Conservation (phyloP, 345 rosid genomes). For the Streptanthus diversifolius region DNA sequence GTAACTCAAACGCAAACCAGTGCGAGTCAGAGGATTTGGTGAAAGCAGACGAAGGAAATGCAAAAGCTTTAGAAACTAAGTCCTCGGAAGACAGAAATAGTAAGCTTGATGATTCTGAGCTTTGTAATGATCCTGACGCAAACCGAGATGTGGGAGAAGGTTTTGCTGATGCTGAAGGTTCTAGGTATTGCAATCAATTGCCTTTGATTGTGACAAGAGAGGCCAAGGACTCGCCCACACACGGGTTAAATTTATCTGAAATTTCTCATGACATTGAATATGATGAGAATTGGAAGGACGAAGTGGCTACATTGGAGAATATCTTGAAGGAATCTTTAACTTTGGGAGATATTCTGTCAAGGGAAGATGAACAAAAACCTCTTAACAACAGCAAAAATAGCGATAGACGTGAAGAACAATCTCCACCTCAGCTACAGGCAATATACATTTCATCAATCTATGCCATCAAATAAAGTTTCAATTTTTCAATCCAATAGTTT, state of each 20-base stretch:
- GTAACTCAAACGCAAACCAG: constrained; percentile 21
- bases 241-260: constrained; percentile 8
- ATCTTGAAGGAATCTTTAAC: constrained; percentile 30
- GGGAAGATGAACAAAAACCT: constrained; percentile 21
- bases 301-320: constrained; percentile 14
- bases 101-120: constrained; percentile 11
- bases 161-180: constrained; percentile 25
- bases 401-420: constrained; percentile 29
- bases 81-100: background rate
- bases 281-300: constrained; percentile 14
- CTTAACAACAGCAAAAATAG: background rate
- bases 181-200: constrained; percentile 12
- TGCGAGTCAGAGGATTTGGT: constrained; percentile 18
- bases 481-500: background rate
- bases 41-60: background rate
- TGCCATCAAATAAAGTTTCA: background rate
- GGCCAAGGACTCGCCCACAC: background rate
- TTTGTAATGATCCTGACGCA: constrained; percentile 6
- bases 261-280: constrained; percentile 24
- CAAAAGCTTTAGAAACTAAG: constrained; percentile 9
- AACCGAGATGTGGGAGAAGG: constrained; percentile 5
- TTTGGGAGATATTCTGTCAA: constrained; percentile 46
- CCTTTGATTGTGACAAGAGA: constrained; percentile 16
- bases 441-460: background rate
- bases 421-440: constrained; percentile 24